phyloP scores from a whole-genome alignment of 495 filamentous ascomycete genomes.

The Aspergillus conjunctus region DNA sequence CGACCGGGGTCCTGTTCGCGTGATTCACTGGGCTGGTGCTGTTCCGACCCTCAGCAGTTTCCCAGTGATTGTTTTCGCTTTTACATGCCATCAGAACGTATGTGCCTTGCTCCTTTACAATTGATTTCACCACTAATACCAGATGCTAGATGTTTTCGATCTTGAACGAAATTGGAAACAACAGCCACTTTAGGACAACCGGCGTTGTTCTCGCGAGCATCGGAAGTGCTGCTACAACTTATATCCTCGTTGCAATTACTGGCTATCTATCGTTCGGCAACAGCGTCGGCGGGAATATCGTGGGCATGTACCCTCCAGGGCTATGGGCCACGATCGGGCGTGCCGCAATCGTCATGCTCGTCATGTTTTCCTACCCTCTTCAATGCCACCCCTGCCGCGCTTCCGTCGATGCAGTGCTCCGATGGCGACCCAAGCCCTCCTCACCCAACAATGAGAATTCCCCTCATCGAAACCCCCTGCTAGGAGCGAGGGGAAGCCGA shows the following conservation, averaged over 20 bases:
- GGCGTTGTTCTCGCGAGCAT: constrained; percentile 80
- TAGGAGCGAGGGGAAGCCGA: constrained; percentile 38
- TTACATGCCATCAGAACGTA: constrained; percentile 98
- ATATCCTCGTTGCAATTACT: constrained; percentile 89
- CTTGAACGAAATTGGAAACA: constrained; percentile 88
- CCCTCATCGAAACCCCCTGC: constrained; percentile 48
- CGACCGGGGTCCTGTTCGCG: constrained; percentile 70
- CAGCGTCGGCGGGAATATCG: constrained; percentile 85
- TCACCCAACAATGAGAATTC: constrained; percentile 43
- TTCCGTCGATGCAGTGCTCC: constrained; percentile 86
- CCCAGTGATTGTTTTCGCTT: constrained; percentile 95
- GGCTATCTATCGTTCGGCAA: constrained; percentile 95
- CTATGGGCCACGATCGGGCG: constrained; percentile 87
- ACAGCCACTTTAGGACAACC: constrained; percentile 78
- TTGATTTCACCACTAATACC: not conserved
- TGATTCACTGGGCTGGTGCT: constrained; percentile 75
- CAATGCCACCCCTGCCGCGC: constrained; percentile 95
- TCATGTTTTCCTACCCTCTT: constrained; percentile 95
- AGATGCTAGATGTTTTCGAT: constrained; percentile 90
- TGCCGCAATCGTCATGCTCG: constrained; percentile 92
- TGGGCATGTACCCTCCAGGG: constrained; percentile 85
- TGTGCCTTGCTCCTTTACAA: constrained; percentile 19
- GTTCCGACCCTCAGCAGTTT: constrained; percentile 80
- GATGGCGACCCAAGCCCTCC: constrained; percentile 73
- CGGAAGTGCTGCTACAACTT: constrained; percentile 76